Percentiles rank a stretch among this genome's conserved stretches.
Conservation (phyloP, 495 filamentous ascomycete species). For the Chaetomium tenue region DNA sequence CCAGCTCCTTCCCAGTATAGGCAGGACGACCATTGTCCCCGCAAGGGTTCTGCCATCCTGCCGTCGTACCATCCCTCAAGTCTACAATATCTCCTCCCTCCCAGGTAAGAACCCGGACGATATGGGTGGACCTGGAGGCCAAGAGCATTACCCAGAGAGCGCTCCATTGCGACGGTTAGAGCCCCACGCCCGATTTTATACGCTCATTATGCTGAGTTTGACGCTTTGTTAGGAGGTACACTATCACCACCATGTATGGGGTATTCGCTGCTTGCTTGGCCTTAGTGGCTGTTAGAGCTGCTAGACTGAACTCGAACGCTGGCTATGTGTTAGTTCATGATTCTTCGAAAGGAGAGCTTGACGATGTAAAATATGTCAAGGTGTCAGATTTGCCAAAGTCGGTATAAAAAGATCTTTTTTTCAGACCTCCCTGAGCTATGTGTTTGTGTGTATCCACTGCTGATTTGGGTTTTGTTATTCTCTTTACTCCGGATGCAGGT, state of each 20-base stretch:
- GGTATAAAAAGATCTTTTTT: too few relatives aligned
- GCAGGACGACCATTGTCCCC: too few relatives aligned
- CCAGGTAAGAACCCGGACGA: constrained; percentile 8
- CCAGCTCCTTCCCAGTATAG: too few relatives aligned
- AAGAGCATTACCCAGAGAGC: constrained; percentile 20
- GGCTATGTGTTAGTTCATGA: constrained; percentile 25
- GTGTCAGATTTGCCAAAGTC: background rate
- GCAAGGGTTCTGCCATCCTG: background rate
- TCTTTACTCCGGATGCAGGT: too few relatives aligned
- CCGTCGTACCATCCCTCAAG: background rate
- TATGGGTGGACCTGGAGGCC: constrained; percentile 27
- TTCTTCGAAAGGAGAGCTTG: constrained; percentile 24
- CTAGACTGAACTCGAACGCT: constrained; percentile 13
- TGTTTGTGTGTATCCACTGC: too few relatives aligned
- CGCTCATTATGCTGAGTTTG: background rate
- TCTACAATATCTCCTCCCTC: background rate
- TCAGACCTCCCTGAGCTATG: too few relatives aligned
- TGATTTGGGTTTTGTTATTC: too few relatives aligned
- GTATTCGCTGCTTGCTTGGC: constrained; percentile 16
- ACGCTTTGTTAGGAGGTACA: constrained; percentile 20
- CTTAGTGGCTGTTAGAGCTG: constrained; percentile 20
- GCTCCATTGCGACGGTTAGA: constrained; percentile 1
- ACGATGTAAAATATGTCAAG: constrained; percentile 26
- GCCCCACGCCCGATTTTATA: too few relatives aligned
- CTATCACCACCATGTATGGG: constrained; percentile 20